These are phyloP conservation scores for Aspergillus baeticus DNA, from an alignment of 495 filamentous ascomycete species.

Conservation along the genomic window DNA sequence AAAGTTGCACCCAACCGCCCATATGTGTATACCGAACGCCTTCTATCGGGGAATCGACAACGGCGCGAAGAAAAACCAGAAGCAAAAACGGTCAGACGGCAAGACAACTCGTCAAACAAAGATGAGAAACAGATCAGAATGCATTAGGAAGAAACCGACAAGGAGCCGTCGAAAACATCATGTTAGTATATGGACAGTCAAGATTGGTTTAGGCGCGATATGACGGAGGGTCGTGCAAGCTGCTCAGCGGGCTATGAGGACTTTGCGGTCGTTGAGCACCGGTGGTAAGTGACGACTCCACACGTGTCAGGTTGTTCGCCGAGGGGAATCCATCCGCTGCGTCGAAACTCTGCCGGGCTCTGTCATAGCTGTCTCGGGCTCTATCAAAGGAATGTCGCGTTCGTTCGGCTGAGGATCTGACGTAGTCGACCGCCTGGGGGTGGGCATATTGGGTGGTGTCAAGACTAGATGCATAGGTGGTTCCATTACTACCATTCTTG, in stretches of 20 bases:
- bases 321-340: slow-evolving; percentile 67
- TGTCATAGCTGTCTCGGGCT: slow-evolving; percentile 71
- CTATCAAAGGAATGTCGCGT: slow-evolving; percentile 54
- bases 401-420: slow-evolving; percentile 75
- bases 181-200: slow-evolving; percentile 32
- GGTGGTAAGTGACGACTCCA: slow-evolving; percentile 70
- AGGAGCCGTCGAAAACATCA: slow-evolving; percentile 34
- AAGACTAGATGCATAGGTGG: slow-evolving; percentile 75
- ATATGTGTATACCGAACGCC: slow-evolving; percentile 43
- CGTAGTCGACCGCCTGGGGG: slow-evolving; percentile 62
- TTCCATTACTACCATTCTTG: slow-evolving; percentile 91
- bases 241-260: slow-evolving; percentile 36
- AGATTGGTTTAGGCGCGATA: slow-evolving; percentile 29
- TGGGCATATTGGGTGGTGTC: slow-evolving; percentile 42
- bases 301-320: slow-evolving; percentile 55
- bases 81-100: not conserved
- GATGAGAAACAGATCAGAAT: slow-evolving; percentile 25
- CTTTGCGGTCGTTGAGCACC: slow-evolving; percentile 29
- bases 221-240: slow-evolving; percentile 35
- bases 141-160: slow-evolving; percentile 21
- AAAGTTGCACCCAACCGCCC: slow-evolving; percentile 35
- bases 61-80: slow-evolving; percentile 1
- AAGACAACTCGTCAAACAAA: slow-evolving; percentile 40
- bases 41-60: slow-evolving; percentile 49
- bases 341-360: slow-evolving; percentile 71